Evolutionary conservation across 352 stramenopile genomes (phyloP).

Genomic region (Globisporangium uncinulatum): DNA sequence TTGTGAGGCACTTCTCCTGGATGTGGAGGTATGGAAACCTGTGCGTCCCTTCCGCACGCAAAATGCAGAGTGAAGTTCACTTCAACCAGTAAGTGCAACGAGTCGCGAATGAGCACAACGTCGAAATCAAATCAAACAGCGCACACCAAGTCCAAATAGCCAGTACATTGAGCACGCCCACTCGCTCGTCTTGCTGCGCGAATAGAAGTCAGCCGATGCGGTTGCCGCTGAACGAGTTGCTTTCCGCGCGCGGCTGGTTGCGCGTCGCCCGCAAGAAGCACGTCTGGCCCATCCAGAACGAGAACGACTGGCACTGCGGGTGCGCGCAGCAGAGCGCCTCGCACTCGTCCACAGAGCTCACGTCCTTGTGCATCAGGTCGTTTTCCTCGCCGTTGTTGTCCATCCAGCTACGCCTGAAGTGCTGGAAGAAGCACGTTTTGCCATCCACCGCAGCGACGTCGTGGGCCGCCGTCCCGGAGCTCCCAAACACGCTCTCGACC

Average conservation of each 20-base stretch:
- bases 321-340: slow-evolving; percentile 61
- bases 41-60: slow-evolving; percentile 1
- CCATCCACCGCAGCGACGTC: background rate
- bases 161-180: background rate
- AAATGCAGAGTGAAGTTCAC: slow-evolving; percentile 12
- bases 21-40: background rate
- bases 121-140: background rate
- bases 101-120: background rate
- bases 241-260: slow-evolving; percentile 33
- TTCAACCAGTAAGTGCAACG: slow-evolving; percentile 27
- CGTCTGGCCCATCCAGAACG: slow-evolving; percentile 60
- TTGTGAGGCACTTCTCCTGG: background rate
- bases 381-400: slow-evolving; percentile 51
- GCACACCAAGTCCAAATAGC: no score
- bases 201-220: slow-evolving; percentile 17
- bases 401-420: slow-evolving; percentile 65
- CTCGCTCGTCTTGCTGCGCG: background rate
- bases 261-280: slow-evolving; percentile 55
- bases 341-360: slow-evolving; percentile 54
- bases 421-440: slow-evolving; percentile 65
- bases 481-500: slow-evolving; percentile 13
- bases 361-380: slow-evolving; percentile 54
- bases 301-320: slow-evolving; percentile 54
- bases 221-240: slow-evolving; percentile 55
- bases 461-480: background rate